Percentiles rank a stretch among this genome's conserved stretches.
These are phyloP conservation scores for Multifurca ochricompacta DNA, from an alignment of 768 basidiomycete species.

Conservation along the genomic window DNA sequence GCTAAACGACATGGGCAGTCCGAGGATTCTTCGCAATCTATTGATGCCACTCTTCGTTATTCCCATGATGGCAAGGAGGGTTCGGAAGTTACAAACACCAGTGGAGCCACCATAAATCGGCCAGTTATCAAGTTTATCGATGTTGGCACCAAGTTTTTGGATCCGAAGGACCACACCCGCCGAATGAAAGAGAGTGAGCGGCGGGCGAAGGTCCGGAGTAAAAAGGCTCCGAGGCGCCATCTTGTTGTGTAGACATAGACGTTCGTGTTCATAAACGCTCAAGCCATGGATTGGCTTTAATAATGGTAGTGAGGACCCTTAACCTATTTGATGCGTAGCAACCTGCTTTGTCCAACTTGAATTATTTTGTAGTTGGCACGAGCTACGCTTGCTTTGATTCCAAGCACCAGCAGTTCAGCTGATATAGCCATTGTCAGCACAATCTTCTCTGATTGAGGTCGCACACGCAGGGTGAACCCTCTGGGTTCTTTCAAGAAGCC, in stretches of 20 bases:
- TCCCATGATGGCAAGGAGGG: constrained; percentile 6
- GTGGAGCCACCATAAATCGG: constrained; percentile 32
- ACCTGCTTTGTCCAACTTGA: constrained; percentile 21
- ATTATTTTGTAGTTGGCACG: no score
- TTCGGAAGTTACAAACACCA: background rate
- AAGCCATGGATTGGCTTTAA: background rate
- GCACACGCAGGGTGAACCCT: no score
- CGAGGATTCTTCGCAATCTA: constrained; percentile 32
- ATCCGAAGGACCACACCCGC: constrained; percentile 43
- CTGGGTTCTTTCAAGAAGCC: no score
- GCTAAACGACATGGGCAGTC: constrained; percentile 32
- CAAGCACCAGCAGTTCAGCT: no score
- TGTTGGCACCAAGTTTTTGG: constrained; percentile 63
- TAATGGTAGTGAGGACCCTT: constrained; percentile 48
- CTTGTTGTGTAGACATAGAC: background rate
- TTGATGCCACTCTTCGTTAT: constrained; percentile 32
- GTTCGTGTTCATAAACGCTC: background rate
- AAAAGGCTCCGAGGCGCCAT: constrained; percentile 21
- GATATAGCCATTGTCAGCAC: no score
- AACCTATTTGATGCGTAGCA: constrained; percentile 27
- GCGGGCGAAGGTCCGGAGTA: constrained; percentile 31
- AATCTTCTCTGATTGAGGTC: no score
- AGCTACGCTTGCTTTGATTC: no score
- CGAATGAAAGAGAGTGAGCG: constrained; percentile 45
- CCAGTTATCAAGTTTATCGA: constrained; percentile 62